Evolutionary conservation across 208 protist species (phyloP).

Genomic region (Leptomonas pyrrhocoris): DNA sequence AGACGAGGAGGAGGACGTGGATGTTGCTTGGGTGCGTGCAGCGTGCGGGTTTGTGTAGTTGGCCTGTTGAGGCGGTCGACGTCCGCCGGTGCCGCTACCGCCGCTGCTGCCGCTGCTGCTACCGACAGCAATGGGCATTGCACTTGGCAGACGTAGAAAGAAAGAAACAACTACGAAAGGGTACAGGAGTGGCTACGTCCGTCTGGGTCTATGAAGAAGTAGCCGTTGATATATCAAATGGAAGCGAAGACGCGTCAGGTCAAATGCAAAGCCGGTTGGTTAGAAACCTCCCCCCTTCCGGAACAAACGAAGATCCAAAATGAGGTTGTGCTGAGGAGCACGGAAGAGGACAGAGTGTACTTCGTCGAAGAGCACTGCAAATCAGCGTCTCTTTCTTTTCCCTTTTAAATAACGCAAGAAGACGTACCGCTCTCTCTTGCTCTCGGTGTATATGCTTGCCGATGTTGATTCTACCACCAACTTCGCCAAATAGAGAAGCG

Average conservation of each 20-base stretch:
- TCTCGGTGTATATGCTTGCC: too few species aligned
- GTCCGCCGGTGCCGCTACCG: background rate
- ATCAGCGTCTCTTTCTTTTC: background rate
- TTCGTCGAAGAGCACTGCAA: constrained; percentile 14
- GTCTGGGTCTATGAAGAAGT: constrained; percentile 13
- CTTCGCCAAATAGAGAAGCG: too few species aligned
- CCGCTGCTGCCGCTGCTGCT: background rate
- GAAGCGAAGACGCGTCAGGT: too few species aligned
- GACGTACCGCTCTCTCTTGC: too few species aligned
- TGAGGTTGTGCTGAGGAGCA: constrained; percentile 7
- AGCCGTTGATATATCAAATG: too few species aligned
- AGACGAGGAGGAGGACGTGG: constrained; percentile 5
- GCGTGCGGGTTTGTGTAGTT: background rate
- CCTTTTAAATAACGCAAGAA: too few species aligned
- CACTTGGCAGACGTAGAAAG: background rate
- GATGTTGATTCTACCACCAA: too few species aligned
- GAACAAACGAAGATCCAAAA: constrained; percentile 3
- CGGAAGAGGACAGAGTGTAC: background rate
- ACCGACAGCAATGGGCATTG: background rate
- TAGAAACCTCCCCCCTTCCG: too few species aligned
- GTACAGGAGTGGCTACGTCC: background rate
- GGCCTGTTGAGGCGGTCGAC: background rate
- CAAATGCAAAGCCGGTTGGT: too few species aligned
- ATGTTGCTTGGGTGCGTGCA: background rate
- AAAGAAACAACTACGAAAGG: background rate